Base-by-base conservation (phyloP, 1,284 basidiomycete species). In the Cutaneotrichosporon curvatum region DNA sequence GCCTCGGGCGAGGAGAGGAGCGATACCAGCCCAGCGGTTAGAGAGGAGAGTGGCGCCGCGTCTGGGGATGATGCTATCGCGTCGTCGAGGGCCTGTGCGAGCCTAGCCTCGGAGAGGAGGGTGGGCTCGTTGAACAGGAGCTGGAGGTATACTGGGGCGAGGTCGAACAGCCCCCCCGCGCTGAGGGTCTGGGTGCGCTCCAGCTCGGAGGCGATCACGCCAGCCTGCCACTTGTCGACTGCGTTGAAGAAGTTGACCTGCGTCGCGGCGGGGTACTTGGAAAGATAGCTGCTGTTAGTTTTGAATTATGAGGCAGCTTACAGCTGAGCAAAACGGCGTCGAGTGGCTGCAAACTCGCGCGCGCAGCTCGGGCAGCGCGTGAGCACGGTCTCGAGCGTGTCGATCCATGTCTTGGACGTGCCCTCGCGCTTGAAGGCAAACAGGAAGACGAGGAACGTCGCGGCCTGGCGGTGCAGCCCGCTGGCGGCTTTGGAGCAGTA, bases 401-500 rank as follows among this genome's bases (percentile, higher is more conserved):
- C 62, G 62, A 81, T 80, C 85, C 85, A 91, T 3, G 23, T 23
- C 36, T 43, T 39, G 50, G 33, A 41, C 5, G 43, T 45, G 10
- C 36, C 23, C 49, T 80, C 80, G 42, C 63, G 50, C 22, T 79
- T 74, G 58, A 87, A 91, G 4, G 87, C 87, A 60, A 85, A 83
- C 37, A 91, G 69, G 51, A 86, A 79, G 42, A 90, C 74, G 40
- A 87, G 76, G 71, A 87, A 92, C 0, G 79, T 81, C 0, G 88
- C 85, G 2, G 82, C 79, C 28, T 63, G 54, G 4, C 47, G 43
- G 40, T 62, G 58, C 11, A 64, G 42, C 2, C 40, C 31, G 8
- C 53, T 56, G 2, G 44, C 37, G 1, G 60, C 53, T 34, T 58
- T 55, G 5, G 55, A 2, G 49, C 69, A 71, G 51, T 61, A 70